Evolutionary conservation across 75 land plant genomes (phyloP), one percentile per base, ranked within the genome.

Genomic region (Selaginella moellendorffii): DNA sequence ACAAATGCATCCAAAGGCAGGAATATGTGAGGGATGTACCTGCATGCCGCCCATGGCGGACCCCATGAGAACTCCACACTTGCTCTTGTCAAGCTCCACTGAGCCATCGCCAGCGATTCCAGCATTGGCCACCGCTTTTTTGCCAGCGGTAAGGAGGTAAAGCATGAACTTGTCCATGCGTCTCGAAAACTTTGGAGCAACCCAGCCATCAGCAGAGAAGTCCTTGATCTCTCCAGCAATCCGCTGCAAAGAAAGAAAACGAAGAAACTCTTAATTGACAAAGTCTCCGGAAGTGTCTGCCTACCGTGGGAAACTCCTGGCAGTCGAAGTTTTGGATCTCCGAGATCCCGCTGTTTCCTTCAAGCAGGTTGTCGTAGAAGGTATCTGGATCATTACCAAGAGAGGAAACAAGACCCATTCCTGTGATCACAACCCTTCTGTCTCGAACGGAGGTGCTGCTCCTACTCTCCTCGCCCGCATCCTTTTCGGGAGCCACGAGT

Each of bases 21-120:
- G 46, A 5, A 36, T 36, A 14, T 36, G 46, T 36, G 46, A 5
- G 46, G 5, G 46, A 36, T 14, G 31, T 75, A 90, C 97, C 86
- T 92, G 84, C 86, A 92, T 87, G 51, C 97, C 97, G 53, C 97
- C 97, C 88, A 92, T 76, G 26, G 83, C 97, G 69, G 93, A 92
- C 1, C 97, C 97, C 72, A 92, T 92, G 46, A 92, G 67, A 52
- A 92, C 84, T 31, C 97, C 97, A 77, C 97, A 92, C 68, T 67
- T 84, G 26, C 84, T 18, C 66, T 85, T 87, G 69, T 92, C 84
- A 19, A 92, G 64, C 31, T 80, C 81, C 28, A 71, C 66, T 81
- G 79, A 69, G 12, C 78, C 70, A 27, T 90, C 83, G 54, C 80
- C 85, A 24, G 79, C 66, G 9, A 91, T 69, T 28, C 84, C 86